Evolutionary conservation across 805 yeast species (phyloP), one percentile per base, ranked within the genome.

Genomic region (Cyberlindnera saturnus): DNA sequence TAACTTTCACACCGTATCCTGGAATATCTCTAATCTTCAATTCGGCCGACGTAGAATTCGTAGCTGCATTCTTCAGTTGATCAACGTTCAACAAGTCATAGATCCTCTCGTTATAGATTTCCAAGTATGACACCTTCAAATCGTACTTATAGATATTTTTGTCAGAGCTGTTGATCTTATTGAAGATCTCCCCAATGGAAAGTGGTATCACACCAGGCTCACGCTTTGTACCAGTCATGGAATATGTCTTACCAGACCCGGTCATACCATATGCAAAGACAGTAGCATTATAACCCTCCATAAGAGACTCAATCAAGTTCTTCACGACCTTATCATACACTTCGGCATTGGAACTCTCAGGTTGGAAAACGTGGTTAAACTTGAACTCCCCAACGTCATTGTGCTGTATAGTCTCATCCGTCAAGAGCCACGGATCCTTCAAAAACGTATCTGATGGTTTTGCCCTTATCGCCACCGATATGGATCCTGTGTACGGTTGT

Each of bases 261-360:
- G 99, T 93, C 66, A 91, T 98, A 3, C 99, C 99, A 59, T 93
- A 91, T 0, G 98, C 97, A 61, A 91, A 88, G 1, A 90, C 79
- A 0, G 96, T 89, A 14, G 90, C 90, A 56, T 88, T 88, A 61
- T 66, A 90, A 0, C 96, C 96, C 14, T 80, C 81, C 53, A 73
- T 71, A 48, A 76, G 79, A 59, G 72, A 77, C 49, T 57, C 66
- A 32, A 73, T 80, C 61, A 74, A 72, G 31, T 69, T 77, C 51
- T 57, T 71, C 38, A 78, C 95, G 39, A 70, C 67, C 13, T 62
- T 60, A 16, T 65, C 65, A 60, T 86, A 91, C 2, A 91, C 86
- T 17, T 75, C 73, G 4, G 57, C 48, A 60, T 87, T 89, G 26
- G 74, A 58, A 7, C 67, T 58, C 3, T 65, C 53, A 0, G 84